Percentiles rank a stretch among this genome's conserved stretches.
These are phyloP conservation scores for Lantana camara DNA, from an alignment of 257 asterid species.

Conservation along the genomic window DNA sequence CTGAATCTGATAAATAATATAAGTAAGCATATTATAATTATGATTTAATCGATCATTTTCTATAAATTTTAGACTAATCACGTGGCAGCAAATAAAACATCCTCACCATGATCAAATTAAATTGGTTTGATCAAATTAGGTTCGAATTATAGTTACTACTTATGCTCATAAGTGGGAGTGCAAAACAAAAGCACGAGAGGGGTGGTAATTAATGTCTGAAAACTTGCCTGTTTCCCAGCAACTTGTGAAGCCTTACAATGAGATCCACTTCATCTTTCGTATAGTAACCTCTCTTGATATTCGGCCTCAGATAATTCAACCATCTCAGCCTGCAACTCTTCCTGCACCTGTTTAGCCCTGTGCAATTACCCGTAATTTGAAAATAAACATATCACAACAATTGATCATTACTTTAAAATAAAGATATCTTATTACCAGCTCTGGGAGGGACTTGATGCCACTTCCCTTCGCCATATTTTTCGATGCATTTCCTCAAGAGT, in stretches of 20 bases:
- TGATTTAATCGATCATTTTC: too few relatives aligned
- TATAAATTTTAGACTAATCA: too few relatives aligned
- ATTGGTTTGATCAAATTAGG: too few relatives aligned
- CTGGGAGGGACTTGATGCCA: constrained; percentile 52
- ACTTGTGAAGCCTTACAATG: constrained; percentile 37
- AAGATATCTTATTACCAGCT: constrained; percentile 16
- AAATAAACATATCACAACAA: not conserved
- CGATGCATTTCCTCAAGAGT: constrained; percentile 37
- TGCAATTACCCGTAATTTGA: not conserved
- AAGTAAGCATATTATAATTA: too few relatives aligned
- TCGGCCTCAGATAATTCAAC: constrained; percentile 41
- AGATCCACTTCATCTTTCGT: constrained; percentile 43
- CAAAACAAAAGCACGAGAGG: too few relatives aligned
- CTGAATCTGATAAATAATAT: too few relatives aligned
- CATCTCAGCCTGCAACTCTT: constrained; percentile 47
- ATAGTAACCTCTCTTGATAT: constrained; percentile 35
- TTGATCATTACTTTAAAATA: too few relatives aligned
- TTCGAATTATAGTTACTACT: too few relatives aligned
- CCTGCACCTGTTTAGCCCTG: constrained; percentile 52
- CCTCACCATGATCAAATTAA: too few relatives aligned
- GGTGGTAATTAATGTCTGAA: too few relatives aligned
- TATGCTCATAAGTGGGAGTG: too few relatives aligned
- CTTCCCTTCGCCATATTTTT: constrained; percentile 49
- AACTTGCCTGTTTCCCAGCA: constrained; percentile 45
- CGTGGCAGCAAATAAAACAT: too few relatives aligned